These are phyloP conservation scores for Erodium trifolium DNA, from an alignment of 441 rosid genomes.

Conservation along the genomic window DNA sequence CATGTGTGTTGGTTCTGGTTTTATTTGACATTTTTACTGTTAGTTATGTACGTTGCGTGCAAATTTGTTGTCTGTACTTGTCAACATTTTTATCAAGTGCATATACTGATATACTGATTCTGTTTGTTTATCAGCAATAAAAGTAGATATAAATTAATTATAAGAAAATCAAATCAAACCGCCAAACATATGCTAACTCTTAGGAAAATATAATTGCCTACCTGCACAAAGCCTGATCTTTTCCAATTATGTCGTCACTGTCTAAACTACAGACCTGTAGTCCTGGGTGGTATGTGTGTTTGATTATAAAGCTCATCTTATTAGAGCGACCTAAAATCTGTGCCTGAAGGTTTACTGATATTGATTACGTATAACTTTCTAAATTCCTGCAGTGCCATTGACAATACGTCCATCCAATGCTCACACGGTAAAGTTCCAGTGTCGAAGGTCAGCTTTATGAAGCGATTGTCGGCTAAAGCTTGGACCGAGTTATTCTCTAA, in stretches of 20 bases:
- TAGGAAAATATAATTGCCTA: neutral
- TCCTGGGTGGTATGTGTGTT: slow-evolving; percentile 1
- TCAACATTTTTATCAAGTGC: neutral
- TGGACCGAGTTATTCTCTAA: slow-evolving; percentile 66
- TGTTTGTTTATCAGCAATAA: neutral
- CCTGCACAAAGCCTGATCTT: neutral
- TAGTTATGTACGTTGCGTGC: slow-evolving; percentile 12
- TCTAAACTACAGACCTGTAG: neutral
- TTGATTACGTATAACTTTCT: slow-evolving; percentile 4
- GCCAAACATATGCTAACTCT: neutral
- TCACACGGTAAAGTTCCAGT: slow-evolving; percentile 72
- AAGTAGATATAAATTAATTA: too few relatives aligned
- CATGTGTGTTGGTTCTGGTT: slow-evolving; percentile 12
- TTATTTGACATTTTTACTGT: slow-evolving; percentile 8
- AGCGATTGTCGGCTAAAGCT: slow-evolving; percentile 68
- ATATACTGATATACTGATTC: neutral
- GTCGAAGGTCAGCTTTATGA: slow-evolving; percentile 62
- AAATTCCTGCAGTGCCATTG: slow-evolving; percentile 44
- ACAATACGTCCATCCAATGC: slow-evolving; percentile 74
- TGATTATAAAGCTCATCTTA: slow-evolving; percentile 1
- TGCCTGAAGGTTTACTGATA: slow-evolving; percentile 8
- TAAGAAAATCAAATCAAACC: neutral
- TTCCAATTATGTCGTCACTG: neutral
- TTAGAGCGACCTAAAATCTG: slow-evolving; percentile 5
- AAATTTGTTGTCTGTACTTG: neutral